Evolutionary conservation across 306 rosid genomes (phyloP).

Genomic region (Herpetospermum pedunculosum): DNA sequence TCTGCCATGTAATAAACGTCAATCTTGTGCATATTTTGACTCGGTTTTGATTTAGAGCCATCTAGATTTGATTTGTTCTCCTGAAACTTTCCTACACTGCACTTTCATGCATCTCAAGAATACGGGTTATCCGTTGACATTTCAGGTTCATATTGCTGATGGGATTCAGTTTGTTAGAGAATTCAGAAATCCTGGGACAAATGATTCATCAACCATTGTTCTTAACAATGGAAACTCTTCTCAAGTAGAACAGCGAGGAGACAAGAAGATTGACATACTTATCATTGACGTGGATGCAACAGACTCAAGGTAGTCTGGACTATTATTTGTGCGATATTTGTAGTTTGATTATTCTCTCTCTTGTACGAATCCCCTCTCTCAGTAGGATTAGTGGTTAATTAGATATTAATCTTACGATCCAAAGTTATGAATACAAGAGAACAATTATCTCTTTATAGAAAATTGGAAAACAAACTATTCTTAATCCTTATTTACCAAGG

Average conservation of each 20-base stretch:
- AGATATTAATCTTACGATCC: no score
- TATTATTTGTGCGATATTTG: slow-evolving; percentile 7
- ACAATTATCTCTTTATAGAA: no score
- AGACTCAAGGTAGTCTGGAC: slow-evolving; percentile 56
- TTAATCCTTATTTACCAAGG: no score
- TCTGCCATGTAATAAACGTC: not conserved
- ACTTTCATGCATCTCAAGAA: not conserved
- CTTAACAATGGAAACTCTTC: slow-evolving; percentile 20
- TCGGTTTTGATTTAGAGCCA: not conserved
- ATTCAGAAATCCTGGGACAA: slow-evolving; percentile 17
- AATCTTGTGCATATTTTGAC: not conserved
- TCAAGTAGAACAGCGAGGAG: slow-evolving; percentile 20
- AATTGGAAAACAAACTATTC: no score
- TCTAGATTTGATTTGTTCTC: not conserved
- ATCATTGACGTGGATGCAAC: slow-evolving; percentile 87
- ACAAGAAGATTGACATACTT: slow-evolving; percentile 52
- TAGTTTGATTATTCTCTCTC: not conserved
- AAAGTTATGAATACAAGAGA: no score
- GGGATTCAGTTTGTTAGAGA: slow-evolving; percentile 68
- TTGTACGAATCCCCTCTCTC: no score
- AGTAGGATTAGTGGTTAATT: no score
- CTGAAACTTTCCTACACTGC: not conserved
- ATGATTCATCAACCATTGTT: not conserved
- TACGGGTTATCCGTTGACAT: slow-evolving; percentile 7
- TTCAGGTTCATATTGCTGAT: slow-evolving; percentile 82